Evolutionary conservation across 83 land plant species (phyloP), one percentile per base, ranked within the genome.

Genomic region (Diphasiastrum complanatum): DNA sequence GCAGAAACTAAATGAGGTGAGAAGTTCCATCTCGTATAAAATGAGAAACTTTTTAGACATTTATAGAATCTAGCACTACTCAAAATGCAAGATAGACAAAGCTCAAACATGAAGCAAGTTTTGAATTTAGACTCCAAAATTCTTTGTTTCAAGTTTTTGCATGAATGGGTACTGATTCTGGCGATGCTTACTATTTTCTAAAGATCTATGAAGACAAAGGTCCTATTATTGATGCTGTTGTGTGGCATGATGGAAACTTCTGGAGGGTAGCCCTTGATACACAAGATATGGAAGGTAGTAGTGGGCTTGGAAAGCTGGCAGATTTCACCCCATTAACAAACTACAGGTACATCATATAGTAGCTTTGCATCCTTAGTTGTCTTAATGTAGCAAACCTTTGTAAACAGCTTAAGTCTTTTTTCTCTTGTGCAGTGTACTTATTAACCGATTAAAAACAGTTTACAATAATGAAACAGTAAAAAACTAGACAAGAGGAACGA

Each of bases 231-330:
- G 96, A 95, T 82, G 91, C 96, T 62, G 99, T 89, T 52, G 96
- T 86, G 1, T 95, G 99, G 99, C 74, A 95, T 75, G 99, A 95
- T 77, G 99, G 96, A 49, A 79, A 82, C 61, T 51, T 84, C 8
- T 95, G 99, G 99, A 79, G 99, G 66, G 99, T 78, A 34, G 99
- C 99, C 29, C 77, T 95, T 69, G 99, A 95, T 48, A 95, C 96
- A 19, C 92, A 83, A 51, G 79, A 73, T 41, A 77, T 95, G 71
- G 95, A 84, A 73, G 89, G 82, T 62, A 78, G 74, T 35, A 64
- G 75, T 46, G 83, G 70, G 37, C 2, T 46, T 64, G 99, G 99
- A 69, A 89, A 82, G 66, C 85, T 95, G 25, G 83, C 88, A 30
- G 75, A 86, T 60, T 95, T 84, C 68, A 71, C 54, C 30, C 96